Conservation (phyloP, 2,329 filamentous ascomycete genomes). For the Fusarium globosum region DNA sequence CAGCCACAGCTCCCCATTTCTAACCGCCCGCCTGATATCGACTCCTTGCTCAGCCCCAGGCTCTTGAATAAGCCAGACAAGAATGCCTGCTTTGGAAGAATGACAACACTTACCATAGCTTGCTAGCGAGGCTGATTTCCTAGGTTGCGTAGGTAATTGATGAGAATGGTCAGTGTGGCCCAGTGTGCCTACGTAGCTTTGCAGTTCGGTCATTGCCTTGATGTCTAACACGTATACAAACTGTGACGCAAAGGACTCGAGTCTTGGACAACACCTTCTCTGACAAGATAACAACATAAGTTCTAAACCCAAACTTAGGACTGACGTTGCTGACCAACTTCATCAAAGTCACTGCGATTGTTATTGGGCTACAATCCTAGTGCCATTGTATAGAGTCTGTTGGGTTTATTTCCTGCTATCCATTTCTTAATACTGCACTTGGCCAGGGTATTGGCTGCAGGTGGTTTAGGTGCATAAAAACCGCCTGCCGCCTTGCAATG, state of each 20-base stretch:
- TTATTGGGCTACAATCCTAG: background rate
- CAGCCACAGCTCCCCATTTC: background rate
- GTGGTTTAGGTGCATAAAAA: background rate
- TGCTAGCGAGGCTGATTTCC: background rate
- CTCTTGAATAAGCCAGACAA: background rate
- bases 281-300: background rate
- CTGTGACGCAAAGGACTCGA: background rate
- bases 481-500: background rate
- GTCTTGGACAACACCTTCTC: background rate
- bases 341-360: background rate
- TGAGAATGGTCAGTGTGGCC: background rate
- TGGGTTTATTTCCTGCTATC: background rate
- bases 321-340: background rate
- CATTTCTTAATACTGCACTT: background rate
- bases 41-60: constrained; percentile 3
- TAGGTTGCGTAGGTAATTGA: background rate
- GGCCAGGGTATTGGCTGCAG: background rate
- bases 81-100: background rate
- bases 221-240: background rate
- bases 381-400: background rate
- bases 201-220: background rate
- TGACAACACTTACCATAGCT: background rate
- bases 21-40: background rate
- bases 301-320: background rate
- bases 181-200: background rate